These are phyloP conservation scores for Linum usitatissimum DNA, from an alignment of 345 rosid species.

Conservation along the genomic window DNA sequence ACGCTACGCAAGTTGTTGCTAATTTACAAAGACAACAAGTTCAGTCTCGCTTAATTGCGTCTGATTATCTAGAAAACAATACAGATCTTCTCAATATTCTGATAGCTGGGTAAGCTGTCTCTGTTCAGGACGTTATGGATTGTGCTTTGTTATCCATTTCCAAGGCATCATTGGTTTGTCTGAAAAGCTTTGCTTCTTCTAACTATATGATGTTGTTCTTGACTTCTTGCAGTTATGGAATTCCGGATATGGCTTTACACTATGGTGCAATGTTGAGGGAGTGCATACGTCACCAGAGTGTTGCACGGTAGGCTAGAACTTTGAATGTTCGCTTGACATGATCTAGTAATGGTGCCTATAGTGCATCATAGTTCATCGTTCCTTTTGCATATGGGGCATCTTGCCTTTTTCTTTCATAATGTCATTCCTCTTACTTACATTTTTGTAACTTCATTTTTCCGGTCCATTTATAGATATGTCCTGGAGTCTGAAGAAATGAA, in stretches of 20 bases:
- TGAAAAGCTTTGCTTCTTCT: constrained; percentile 6
- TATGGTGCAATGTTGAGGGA: constrained; percentile 98
- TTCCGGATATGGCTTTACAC: constrained; percentile 87
- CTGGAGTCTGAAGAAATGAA: constrained; percentile 75
- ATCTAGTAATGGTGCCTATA: background rate
- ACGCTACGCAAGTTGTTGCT: constrained; percentile 97
- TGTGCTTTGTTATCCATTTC: background rate
- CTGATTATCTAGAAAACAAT: constrained; percentile 80
- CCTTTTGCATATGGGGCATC: background rate
- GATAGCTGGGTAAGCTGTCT: constrained; percentile 51
- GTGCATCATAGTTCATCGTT: background rate
- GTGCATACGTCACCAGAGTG: constrained; percentile 94
- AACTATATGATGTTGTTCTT: constrained; percentile 11
- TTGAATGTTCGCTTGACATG: background rate
- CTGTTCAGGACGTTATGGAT: background rate
- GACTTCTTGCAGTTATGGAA: constrained; percentile 45
- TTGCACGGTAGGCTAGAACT: constrained; percentile 54
- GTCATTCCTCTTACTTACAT: background rate
- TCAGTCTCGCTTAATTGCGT: constrained; percentile 76
- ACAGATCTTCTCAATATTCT: constrained; percentile 76
- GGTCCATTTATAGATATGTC: constrained; percentile 54
- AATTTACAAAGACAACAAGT: constrained; percentile 97
- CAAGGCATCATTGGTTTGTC: background rate
- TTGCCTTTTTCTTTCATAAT: background rate
- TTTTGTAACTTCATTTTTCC: background rate